phyloP scores from a whole-genome alignment of 108 stramenopile genomes.

The Seminavis robusta region DNA sequence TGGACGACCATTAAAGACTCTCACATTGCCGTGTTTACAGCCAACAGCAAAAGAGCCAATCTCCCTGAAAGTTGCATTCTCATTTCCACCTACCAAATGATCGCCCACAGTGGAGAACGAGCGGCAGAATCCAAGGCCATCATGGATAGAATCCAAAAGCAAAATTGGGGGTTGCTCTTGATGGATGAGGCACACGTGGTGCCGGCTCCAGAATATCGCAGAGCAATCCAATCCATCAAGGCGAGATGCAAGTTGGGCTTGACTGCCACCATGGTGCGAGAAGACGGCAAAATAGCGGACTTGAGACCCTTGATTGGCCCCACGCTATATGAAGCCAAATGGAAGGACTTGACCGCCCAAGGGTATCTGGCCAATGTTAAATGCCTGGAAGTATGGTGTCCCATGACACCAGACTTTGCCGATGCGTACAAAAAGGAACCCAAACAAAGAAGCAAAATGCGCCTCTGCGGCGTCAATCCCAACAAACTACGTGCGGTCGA shows the following conservation, averaged over 20 bases:
- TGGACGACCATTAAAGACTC: conserved; percentile 91
- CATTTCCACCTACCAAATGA: conserved; percentile 98
- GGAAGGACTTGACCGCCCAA: conserved; percentile 98
- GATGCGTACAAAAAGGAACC: conserved; percentile 85
- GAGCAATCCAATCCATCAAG: conserved; percentile 90
- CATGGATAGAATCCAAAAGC: conserved; percentile 81
- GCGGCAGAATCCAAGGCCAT: conserved; percentile 83
- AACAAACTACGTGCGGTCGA: conserved; percentile 91
- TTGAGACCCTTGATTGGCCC: conserved; percentile 98
- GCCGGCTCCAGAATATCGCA: conserved; percentile 92
- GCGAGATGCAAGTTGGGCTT: conserved; percentile 97
- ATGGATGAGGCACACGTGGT: conserved; percentile 99
- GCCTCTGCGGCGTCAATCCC: conserved; percentile 98
- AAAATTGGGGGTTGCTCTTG: conserved; percentile 98
- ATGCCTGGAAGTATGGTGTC: conserved; percentile 98
- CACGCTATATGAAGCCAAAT: conserved; percentile 99
- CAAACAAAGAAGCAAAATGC: conserved; percentile 77
- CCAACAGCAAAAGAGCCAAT: conserved; percentile 87
- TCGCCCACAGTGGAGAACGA: conserved; percentile 85
- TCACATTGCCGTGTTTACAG: conserved; percentile 89
- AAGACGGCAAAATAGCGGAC: conserved; percentile 96
- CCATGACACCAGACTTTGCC: conserved; percentile 97
- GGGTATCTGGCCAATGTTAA: conserved; percentile 98
- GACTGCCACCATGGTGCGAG: conserved; percentile 98
- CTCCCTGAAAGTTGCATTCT: conserved; percentile 89